Evolutionary conservation across 352 stramenopile genomes (phyloP), one percentile per base, ranked within the genome.

Genomic region (Pythium diclinum): DNA sequence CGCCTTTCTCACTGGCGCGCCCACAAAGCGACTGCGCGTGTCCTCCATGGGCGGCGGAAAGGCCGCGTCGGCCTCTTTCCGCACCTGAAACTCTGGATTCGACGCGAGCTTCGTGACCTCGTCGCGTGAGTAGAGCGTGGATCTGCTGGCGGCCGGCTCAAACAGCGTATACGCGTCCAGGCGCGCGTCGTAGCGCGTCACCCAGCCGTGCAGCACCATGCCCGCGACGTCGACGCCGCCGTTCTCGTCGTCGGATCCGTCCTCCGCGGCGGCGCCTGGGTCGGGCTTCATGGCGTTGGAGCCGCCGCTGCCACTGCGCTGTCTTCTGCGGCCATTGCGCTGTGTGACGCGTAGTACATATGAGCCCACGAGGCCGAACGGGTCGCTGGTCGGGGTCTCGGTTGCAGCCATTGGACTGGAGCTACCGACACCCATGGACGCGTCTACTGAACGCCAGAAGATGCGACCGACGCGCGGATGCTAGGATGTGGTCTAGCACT

Each of bases 121-220:
- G 17, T 63, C 71, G 46, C 82, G 71, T 40, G 80, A 61, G 65
- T 84, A 54, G n/a, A 71, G 54, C 59, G 53, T 66, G 55, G 59
- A 11, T 63, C 73, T 73, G 28, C 25, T 25, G 25, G 66, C 25
- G 36, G 44, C 73, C 11, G 83, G 83, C 13, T 86, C 65, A 42
- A 89, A 89, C 46, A 92, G 67, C 56, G 79, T 82, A 67, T 91
- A 92, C 61, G 56, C 72, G 64, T 92, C 83, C 36, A 88, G 53
- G 6, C 67, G 62, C 46, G 74, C 67, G 54, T 92, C 77, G 61
- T 89, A 92, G 32, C 79, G 75, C 51, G 83, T 92, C 66, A 92
- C 71, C 83, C 83, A 90, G 16, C 78, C 79, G 65, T 86, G 79
- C 55, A 80, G 59, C 46, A 64, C 59, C 9, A 63, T 10, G 17